Evolutionary conservation across 345 rosid species (phyloP), one percentile per base, ranked within the genome.

Genomic region (Lenwebbia sp.): DNA sequence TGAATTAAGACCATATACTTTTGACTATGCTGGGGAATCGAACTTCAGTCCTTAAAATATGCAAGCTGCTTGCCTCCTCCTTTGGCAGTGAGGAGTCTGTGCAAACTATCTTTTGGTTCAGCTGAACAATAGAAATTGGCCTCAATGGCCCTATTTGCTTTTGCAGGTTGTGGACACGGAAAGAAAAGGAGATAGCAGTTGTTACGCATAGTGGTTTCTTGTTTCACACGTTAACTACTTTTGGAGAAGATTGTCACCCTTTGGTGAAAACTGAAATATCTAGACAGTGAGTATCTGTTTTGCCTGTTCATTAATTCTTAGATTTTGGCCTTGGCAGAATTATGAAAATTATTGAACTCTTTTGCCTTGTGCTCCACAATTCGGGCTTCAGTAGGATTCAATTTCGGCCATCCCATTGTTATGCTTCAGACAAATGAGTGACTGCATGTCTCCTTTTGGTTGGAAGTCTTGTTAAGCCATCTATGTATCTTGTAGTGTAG

Each of bases 191-290:
- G 95, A 97, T 97, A 91, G 99, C 98, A 40, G 90, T 97, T 86
- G 99, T 97, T 88, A 96, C 99, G 81, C 99, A 97, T 84, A 94
- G 99, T 70, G 98, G 99, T 49, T 96, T 97, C 92, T 93, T 97
- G 94, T 91, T 87, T 89, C 99, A 95, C 87, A 93, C 98, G 54
- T 89, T 95, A 85, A 91, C 88, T 85, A 91, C 94, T 62, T 90
- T 92, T 75, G 98, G 98, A 85, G 92, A 90, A 82, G 99, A 96
- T 87, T 96, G 98, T 44, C 96, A 93, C 82, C 98, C 99, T 14
- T 88, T 85, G 56, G 91, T 97, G 87, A 96, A 94, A 89, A 90
- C 91, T 82, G 99, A 97, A 86, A 96, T 97, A 53, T 87, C 94
- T 90, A 87, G 90, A 89, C 95, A 92, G 99, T 95, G 90, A 92